Evolutionary conservation across 2,329 filamentous ascomycete species (phyloP), one percentile per base, ranked within the genome.

Genomic region (Arthrinium phaeospermum): DNA sequence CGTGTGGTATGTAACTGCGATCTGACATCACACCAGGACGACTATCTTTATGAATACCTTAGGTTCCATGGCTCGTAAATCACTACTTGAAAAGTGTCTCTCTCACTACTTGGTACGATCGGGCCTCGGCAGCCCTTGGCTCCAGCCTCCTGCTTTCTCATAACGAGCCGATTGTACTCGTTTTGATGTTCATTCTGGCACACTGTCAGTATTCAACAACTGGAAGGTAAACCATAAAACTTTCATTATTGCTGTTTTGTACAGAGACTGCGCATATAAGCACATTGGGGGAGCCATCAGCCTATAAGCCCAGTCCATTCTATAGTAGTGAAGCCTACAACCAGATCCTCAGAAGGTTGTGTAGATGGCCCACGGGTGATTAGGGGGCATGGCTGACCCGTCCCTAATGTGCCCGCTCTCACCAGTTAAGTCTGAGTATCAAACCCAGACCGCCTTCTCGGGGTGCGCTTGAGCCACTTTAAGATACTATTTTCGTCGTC

Each of bases 161-260:
- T 51, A 24, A n/a, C 47, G n/a, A 51, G 19, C 3, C 19, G 19
- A 19, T 27, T 24, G 19, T 4, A 24, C n/a, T 51, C n/a, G n/a
- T 24, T 4, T 41, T 41, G 37, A 41, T 41, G 10, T 10, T 10
- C 37, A 41, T 41, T 41, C 10, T 41, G 37, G 37, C 7, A 10
- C 6, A 41, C 7, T 41, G 37, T 41, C 37, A 10, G 8, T 8
- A 41, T 41, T 41, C 37, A 41, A 41, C 37, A 0, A 41, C 37
- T 41, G 1, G 37, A 41, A 8, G 7, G 37, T 41, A 61, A 34
- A 61, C n/a, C 8, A 37, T 5, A 22, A 64, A 64, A 34, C 34
- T 41, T 64, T 64, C 57, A 64, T 64, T 64, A 64, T 6, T 41
- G 41, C 57, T n/a, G 51, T 57, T 22, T 64, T 41, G 34, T 64